Evolutionary conservation across 2,329 filamentous ascomycete species (phyloP), one percentile per base, ranked within the genome.

Genomic region (Leptoxyphium fumago): DNA sequence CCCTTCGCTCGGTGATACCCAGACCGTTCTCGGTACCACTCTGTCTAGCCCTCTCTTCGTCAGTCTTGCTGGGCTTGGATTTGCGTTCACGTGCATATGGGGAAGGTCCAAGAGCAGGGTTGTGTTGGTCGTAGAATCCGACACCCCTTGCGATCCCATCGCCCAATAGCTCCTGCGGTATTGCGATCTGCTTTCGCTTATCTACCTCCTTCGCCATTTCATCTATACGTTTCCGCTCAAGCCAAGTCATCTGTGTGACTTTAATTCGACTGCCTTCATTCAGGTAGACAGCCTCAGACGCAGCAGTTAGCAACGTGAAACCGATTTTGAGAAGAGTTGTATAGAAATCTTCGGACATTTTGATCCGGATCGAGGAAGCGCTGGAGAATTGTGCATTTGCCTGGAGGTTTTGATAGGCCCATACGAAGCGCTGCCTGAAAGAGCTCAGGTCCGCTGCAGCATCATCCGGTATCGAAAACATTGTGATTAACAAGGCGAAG

Each of bases 281-380:
- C 10, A 98, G 69, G 57, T 94, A 96, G 0, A 96, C 91, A 2
- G 89, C 89, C 62, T 96, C 88, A 54, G 86, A 94, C 1, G 91
- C 91, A 62, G 93, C 89, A 1, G 86, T 94, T 48, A 96, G 77
- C 10, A 89, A 80, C 10, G 80, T 80, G 57, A 95, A 95, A 0
- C 91, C 91, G 30, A 86, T 77, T 47, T 88, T 80, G 2, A 96
- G 71, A 4, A 96, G 69, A 0, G 86, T 84, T 0, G 87, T 94
- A 60, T 96, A 98, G 58, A 96, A 95, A 60, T 98, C 91, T 70
- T 96, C 93, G 44, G 86, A 79, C 69, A 83, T 79, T 38, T 80
- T 84, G 44, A 96, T 76, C 10, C 80, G 77, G 32, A 95, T 77
- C 34, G 82, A 63, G 1, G 67, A 66, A 7, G 63, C 64, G 8